phyloP scores from a whole-genome alignment of 805 yeast genomes.

The fission yeast (Schizosaccharomyces pombe) region DNA sequence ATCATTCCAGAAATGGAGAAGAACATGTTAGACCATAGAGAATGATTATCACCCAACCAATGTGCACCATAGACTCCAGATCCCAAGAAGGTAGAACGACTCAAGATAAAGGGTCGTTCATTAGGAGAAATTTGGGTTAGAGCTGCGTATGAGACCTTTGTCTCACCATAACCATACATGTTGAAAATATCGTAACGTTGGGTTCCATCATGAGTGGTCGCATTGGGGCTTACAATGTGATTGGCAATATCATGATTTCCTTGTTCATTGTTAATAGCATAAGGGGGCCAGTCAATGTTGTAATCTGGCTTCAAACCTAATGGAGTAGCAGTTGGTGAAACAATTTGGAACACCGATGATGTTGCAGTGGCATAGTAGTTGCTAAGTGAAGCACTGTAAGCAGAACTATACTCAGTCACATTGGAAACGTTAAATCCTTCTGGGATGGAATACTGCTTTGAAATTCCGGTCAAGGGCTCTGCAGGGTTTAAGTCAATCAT shows the following conservation, averaged over 20 bases:
- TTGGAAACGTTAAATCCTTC: slow-evolving; percentile 4
- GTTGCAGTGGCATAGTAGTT: not conserved
- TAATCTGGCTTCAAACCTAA: slow-evolving; percentile 11
- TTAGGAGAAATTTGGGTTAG: not conserved
- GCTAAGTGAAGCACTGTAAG: not conserved
- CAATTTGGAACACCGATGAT: not conserved
- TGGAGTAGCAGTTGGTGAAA: not conserved
- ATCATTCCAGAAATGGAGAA: slow-evolving; percentile 54
- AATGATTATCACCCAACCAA: slow-evolving; percentile 76
- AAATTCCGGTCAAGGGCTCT: no score
- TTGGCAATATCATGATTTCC: slow-evolving; percentile 8
- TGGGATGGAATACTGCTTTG: not conserved
- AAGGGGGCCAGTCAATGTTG: slow-evolving; percentile 18
- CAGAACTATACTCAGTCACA: slow-evolving; percentile 8
- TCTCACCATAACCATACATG: slow-evolving; percentile 13
- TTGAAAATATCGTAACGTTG: slow-evolving; percentile 15
- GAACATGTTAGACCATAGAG: slow-evolving; percentile 51
- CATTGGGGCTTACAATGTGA: slow-evolving; percentile 16
- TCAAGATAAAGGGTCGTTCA: slow-evolving; percentile 37
- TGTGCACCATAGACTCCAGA: slow-evolving; percentile 60
- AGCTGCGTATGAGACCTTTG: slow-evolving; percentile 7
- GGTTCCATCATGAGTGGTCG: slow-evolving; percentile 15
- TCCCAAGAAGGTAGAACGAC: slow-evolving; percentile 54
- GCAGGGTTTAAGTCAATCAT: slow-evolving; percentile 3
- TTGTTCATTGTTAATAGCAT: slow-evolving; percentile 15